These are phyloP conservation scores for Trichoderma sp. DNA, from an alignment of 2,329 filamentous ascomycete species.

Conservation along the genomic window DNA sequence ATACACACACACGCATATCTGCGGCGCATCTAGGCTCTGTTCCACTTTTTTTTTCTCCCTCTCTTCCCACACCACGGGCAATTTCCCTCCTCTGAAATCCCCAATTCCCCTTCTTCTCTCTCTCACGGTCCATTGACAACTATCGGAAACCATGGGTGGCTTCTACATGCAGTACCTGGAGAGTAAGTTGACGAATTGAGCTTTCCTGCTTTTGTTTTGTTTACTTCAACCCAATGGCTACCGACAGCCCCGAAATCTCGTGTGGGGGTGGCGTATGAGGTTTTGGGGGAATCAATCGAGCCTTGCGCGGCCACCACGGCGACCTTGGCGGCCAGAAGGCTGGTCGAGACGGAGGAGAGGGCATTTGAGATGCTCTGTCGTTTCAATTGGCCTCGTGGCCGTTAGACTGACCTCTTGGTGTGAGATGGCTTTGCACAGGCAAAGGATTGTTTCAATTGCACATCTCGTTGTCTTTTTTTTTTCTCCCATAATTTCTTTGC, in stretches of 20 bases:
- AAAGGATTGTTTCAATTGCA: background rate
- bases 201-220: constrained; percentile 9
- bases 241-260: constrained; percentile 26
- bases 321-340: constrained; percentile 3
- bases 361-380: background rate
- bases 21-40: constrained; percentile 23
- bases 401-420: background rate
- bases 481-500: background rate
- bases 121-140: constrained; percentile 11
- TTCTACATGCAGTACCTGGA: constrained; percentile 74
- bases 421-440: background rate
- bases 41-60: constrained; percentile 31
- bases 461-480: background rate
- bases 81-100: constrained; percentile 11
- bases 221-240: constrained; percentile 29
- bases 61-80: constrained; percentile 15
- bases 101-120: constrained; percentile 8
- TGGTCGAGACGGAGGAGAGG: background rate
- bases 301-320: constrained; percentile 19
- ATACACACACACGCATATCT: constrained; percentile 15
- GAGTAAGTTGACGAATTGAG: constrained; percentile 58
- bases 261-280: constrained; percentile 23
- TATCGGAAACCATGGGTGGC: constrained; percentile 55
- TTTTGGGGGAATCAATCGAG: constrained; percentile 11
- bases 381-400: background rate